phyloP scores from a whole-genome alignment of 1,284 basidiomycete species.

The Leccinum fallax region DNA sequence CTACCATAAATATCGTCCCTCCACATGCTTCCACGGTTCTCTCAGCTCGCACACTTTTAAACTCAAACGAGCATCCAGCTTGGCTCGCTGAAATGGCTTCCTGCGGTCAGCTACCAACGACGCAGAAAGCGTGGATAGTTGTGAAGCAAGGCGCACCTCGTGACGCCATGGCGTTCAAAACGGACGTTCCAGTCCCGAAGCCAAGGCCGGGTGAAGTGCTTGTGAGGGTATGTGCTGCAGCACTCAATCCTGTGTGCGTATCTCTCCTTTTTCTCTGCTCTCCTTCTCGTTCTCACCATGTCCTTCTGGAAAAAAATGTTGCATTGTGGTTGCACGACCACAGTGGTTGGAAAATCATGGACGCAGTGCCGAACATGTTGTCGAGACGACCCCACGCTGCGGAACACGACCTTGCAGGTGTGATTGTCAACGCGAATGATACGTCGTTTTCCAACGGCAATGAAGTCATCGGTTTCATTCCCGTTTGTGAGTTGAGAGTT shows the following conservation, averaged over 20 bases:
- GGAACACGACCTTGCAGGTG: slow-evolving; percentile 65
- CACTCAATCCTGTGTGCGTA: slow-evolving; percentile 67
- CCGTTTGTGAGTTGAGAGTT: slow-evolving; percentile 36
- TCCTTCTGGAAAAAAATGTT: too few species aligned
- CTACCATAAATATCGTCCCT: background rate
- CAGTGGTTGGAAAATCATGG: slow-evolving; percentile 61
- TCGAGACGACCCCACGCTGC: slow-evolving; percentile 52
- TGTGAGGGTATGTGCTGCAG: slow-evolving; percentile 62
- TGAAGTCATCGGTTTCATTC: slow-evolving; percentile 57
- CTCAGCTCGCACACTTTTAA: background rate
- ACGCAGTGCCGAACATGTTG: slow-evolving; percentile 50
- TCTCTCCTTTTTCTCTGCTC: background rate
- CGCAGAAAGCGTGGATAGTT: slow-evolving; percentile 46
- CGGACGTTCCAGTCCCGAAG: slow-evolving; percentile 50
- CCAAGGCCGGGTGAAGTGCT: slow-evolving; percentile 42
- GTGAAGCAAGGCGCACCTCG: slow-evolving; percentile 44
- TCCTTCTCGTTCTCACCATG: background rate
- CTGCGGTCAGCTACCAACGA: slow-evolving; percentile 28
- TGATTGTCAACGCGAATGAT: slow-evolving; percentile 55
- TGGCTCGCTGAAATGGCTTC: background rate
- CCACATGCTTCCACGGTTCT: background rate
- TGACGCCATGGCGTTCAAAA: slow-evolving; percentile 46
- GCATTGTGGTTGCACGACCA: background rate
- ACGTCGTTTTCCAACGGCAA: slow-evolving; percentile 57
- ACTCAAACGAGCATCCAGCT: background rate